Conservation (phyloP, 148 eudicot species). For the Hydrangea macrophylla region DNA sequence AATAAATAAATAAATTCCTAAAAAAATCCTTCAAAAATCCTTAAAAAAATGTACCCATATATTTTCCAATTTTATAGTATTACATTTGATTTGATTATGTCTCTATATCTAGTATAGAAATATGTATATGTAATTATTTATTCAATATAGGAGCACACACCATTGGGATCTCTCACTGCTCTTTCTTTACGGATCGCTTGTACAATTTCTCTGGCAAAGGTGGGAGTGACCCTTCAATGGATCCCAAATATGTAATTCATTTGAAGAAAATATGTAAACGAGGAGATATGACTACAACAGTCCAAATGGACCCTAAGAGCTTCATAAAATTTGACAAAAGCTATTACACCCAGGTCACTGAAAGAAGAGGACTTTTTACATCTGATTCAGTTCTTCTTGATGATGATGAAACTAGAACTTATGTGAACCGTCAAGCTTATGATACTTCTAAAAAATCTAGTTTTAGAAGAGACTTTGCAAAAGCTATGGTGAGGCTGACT, state of each 20-base stretch:
- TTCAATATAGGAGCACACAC: slow-evolving; percentile 17
- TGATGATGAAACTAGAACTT: not conserved
- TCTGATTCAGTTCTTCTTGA: slow-evolving; percentile 8
- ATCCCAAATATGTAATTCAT: not conserved
- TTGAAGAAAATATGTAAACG: slow-evolving; percentile 12
- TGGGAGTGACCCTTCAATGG: slow-evolving; percentile 16
- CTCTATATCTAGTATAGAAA: not conserved
- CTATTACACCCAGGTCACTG: slow-evolving; percentile 10
- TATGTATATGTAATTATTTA: not conserved
- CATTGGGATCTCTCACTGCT: slow-evolving; percentile 13
- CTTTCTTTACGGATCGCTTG: not conserved
- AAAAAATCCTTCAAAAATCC: too few relatives aligned
- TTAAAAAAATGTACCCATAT: not conserved
- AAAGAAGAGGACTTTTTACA: slow-evolving; percentile 5
- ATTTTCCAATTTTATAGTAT: not conserved
- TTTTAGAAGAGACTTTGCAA: slow-evolving; percentile 8
- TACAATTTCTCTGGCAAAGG: slow-evolving; percentile 21
- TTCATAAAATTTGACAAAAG: slow-evolving; percentile 8
- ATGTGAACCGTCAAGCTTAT: not conserved
- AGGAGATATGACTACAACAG: not conserved
- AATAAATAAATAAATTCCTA: too few relatives aligned
- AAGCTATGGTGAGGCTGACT: slow-evolving; percentile 9
- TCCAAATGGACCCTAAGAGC: slow-evolving; percentile 20
- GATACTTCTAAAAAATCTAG: not conserved
- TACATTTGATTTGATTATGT: not conserved